Percentiles rank a stretch among this genome's conserved stretches.
Conservation (phyloP, 2,329 filamentous ascomycete species). For the Zasmidium angulare region DNA sequence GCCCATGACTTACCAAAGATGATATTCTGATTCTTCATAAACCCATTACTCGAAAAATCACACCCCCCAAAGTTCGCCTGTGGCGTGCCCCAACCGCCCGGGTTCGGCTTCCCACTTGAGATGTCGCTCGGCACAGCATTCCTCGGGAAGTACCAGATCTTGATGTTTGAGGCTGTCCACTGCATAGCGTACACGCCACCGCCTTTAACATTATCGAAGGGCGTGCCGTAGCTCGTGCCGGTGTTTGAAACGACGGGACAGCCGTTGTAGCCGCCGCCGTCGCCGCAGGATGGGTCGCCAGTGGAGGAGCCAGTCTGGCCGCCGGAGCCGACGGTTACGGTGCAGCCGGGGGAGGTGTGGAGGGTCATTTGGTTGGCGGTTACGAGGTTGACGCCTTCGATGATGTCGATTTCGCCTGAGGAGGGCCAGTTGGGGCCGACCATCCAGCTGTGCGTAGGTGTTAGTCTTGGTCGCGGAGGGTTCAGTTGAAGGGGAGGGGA, state of each 20-base stretch:
- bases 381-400: slow-evolving; percentile 37
- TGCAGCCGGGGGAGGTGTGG: slow-evolving; percentile 34
- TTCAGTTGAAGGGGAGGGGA: not conserved
- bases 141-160: slow-evolving; percentile 37
- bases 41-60: slow-evolving; percentile 32
- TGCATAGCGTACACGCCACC: slow-evolving; percentile 37
- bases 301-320: slow-evolving; percentile 17
- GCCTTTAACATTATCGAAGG: slow-evolving; percentile 45
- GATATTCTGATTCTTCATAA: slow-evolving; percentile 38
- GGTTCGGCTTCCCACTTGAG: slow-evolving; percentile 51
- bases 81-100: slow-evolving; percentile 62
- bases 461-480: not conserved
- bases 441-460: slow-evolving; percentile 22
- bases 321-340: slow-evolving; percentile 18
- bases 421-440: slow-evolving; percentile 56
- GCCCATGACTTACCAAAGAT: slow-evolving; percentile 31
- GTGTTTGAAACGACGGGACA: slow-evolving; percentile 52
- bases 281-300: slow-evolving; percentile 72
- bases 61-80: slow-evolving; percentile 59
- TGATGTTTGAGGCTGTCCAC: slow-evolving; percentile 28
- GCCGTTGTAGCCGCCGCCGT: slow-evolving; percentile 36
- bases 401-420: slow-evolving; percentile 39
- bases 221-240: slow-evolving; percentile 31
- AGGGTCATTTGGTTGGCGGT: slow-evolving; percentile 33
- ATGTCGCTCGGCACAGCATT: slow-evolving; percentile 43